phyloP scores from a whole-genome alignment of 805 yeast species.

The Kregervanrija fluxuum region DNA sequence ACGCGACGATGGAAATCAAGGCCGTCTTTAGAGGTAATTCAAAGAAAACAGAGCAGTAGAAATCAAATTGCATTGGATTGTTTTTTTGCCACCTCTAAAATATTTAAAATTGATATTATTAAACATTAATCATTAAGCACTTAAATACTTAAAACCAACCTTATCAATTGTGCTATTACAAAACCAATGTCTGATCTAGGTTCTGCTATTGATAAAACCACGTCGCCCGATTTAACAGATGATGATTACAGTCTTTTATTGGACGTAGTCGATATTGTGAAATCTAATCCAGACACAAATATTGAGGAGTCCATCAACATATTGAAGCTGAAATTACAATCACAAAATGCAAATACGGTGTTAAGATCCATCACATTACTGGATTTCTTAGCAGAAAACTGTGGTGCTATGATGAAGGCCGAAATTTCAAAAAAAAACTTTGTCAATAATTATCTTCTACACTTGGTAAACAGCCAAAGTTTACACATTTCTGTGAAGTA shows the following conservation, averaged over 20 bases:
- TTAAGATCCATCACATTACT: constrained; percentile 49
- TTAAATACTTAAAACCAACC: too few relatives aligned
- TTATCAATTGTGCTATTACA: too few relatives aligned
- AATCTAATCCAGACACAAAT: constrained; percentile 52
- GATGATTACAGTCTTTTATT: constrained; percentile 66
- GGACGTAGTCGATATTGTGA: constrained; percentile 61
- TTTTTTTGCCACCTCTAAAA: too few relatives aligned
- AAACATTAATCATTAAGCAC: too few relatives aligned
- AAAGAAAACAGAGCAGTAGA: too few relatives aligned
- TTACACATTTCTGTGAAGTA: constrained; percentile 64
- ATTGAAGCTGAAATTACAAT: constrained; percentile 40
- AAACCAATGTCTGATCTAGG: too few relatives aligned
- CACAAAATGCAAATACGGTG: constrained; percentile 57
- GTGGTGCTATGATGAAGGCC: constrained; percentile 62
- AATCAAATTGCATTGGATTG: too few relatives aligned
- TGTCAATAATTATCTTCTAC: constrained; percentile 35
- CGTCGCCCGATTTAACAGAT: constrained; percentile 51
- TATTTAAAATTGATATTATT: too few relatives aligned
- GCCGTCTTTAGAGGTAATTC: too few relatives aligned
- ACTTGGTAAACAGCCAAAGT: constrained; percentile 43
- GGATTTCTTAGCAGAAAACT: constrained; percentile 64
- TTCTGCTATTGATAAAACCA: constrained; percentile 39
- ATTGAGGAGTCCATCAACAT: constrained; percentile 39
- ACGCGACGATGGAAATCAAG: too few relatives aligned
- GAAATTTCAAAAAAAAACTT: constrained; percentile 54